Base-by-base conservation (phyloP, 305 asterid genomes). In the Fraxinus ornus region DNA sequence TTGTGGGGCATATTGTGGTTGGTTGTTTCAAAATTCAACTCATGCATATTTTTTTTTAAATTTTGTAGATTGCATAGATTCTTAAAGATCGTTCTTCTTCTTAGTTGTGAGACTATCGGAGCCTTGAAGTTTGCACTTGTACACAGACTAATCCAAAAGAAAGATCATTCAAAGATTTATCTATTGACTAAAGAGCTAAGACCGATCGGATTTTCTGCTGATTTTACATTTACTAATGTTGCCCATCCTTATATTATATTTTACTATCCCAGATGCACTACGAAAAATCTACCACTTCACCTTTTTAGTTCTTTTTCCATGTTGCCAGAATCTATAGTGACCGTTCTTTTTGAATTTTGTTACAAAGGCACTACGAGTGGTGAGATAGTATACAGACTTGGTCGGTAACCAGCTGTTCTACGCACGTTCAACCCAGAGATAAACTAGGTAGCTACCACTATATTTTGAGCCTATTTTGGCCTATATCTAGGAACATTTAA, bases 61-160 rank as follows among this genome's bases (percentile, higher is more conserved):
- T 39, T 78, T 82, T 19, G 68, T 88, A 95, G 98, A 92, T 95
- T 79, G 97, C 92, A 36, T 97, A 93, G 90, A 90, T 94, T 87
- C 95, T 94, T 84, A 95, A 93, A 90, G 97, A 95, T 86, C 96
- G 97, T 76, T 85, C 92, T 41, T 41, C 3, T 66, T 92, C 92
- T 84, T 95, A 97, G 95, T 94, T 88, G 84, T 94, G 96, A 68
- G 99, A 94, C 81, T 95, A 97, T 85, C 91, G 99, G 86, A 92
- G 91, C 89, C 88, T 90, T 32, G 99, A 95, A 86, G 92, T 93
- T 81, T 8, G 47, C 47, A 39, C 13, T 39, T 39, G 13, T 2
- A 39, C 47, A 8, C 47, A 8, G 13, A 8, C 47, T 39, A 39
- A 39, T 39, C 13, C 13, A 39, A 39, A 8, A 7, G 44, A 37